phyloP scores from a whole-genome alignment of 1,139 yeast species.

The Scheffersomyces cryptocercus region DNA sequence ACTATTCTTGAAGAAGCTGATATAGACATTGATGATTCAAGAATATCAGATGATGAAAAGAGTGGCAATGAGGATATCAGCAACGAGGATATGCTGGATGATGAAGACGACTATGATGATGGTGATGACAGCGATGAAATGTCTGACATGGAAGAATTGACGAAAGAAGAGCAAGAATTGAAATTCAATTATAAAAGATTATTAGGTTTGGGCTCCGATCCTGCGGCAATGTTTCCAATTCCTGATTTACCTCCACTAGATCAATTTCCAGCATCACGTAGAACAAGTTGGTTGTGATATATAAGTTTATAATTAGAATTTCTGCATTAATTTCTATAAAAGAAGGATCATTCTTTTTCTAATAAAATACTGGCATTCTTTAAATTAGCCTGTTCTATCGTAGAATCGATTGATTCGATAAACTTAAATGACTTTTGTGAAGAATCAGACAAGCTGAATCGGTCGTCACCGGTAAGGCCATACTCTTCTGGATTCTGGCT shows the following conservation, averaged over 20 bases:
- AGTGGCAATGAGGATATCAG: slow-evolving; percentile 7
- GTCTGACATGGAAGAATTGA: not conserved
- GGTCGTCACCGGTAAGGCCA: slow-evolving; percentile 41
- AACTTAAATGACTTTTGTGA: slow-evolving; percentile 69
- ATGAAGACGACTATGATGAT: slow-evolving; percentile 1
- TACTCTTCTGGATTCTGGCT: slow-evolving; percentile 51
- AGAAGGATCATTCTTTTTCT: slow-evolving; percentile 41
- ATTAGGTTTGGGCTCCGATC: slow-evolving; percentile 10
- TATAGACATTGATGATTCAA: slow-evolving; percentile 2
- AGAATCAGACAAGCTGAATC: slow-evolving; percentile 54
- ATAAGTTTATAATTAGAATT: no score
- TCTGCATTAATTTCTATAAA: not conserved
- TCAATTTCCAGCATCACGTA: slow-evolving; percentile 17
- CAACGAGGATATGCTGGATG: slow-evolving; percentile 4
- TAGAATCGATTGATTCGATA: slow-evolving; percentile 54
- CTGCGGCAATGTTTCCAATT: slow-evolving; percentile 4
- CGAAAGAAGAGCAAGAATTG: slow-evolving; percentile 8
- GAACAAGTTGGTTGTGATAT: no score
- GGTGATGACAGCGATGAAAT: slow-evolving; percentile 2
- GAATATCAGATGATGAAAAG: slow-evolving; percentile 8
- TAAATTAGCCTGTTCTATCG: slow-evolving; percentile 75
- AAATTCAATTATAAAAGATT: slow-evolving; percentile 11
- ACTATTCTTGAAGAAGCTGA: slow-evolving; percentile 2
- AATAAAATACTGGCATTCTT: slow-evolving; percentile 79
- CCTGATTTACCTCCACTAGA: slow-evolving; percentile 30